Evolutionary conservation across 257 asterid species (phyloP).

Genomic region (Striga asiatica): DNA sequence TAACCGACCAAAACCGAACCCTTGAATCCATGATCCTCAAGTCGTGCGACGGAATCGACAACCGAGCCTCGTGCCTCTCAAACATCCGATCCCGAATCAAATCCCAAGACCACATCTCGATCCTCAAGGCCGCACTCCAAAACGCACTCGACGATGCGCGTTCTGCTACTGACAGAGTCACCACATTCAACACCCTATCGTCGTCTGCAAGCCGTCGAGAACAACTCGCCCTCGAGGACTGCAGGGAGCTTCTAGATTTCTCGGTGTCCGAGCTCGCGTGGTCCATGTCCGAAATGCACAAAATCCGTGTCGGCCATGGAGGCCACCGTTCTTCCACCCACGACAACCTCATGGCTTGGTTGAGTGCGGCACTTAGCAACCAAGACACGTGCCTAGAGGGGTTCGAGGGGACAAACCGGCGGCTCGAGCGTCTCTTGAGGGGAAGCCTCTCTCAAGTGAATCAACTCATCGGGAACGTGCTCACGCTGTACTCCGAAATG

Average conservation of each 20-base stretch:
- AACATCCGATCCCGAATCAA: conserved; percentile 33
- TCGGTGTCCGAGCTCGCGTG: conserved; percentile 79
- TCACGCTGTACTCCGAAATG: conserved; percentile 54
- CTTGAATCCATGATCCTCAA: conserved; percentile 40
- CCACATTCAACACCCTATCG: conserved; percentile 62
- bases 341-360: conserved; percentile 87
- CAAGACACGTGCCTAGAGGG: conserved; percentile 97
- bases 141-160: conserved; percentile 52
- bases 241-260: conserved; percentile 87
- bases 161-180: conserved; percentile 38
- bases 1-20: conserved; percentile 22
- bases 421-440: conserved; percentile 44
- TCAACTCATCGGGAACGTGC: conserved; percentile 76
- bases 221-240: conserved; percentile 73
- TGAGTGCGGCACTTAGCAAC: conserved; percentile 92
- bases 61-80: conserved; percentile 44
- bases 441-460: conserved; percentile 76
- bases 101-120: conserved; percentile 15
- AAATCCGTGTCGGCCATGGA: conserved; percentile 37
- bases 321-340: conserved; percentile 30
- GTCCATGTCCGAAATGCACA: conserved; percentile 69
- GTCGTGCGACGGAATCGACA: conserved; percentile 44
- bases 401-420: conserved; percentile 79
- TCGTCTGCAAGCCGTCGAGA: conserved; percentile 55
- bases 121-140: conserved; percentile 51